Evolutionary conservation across 139 green algal species (phyloP).

Genomic region (Picochlorum sp.): DNA sequence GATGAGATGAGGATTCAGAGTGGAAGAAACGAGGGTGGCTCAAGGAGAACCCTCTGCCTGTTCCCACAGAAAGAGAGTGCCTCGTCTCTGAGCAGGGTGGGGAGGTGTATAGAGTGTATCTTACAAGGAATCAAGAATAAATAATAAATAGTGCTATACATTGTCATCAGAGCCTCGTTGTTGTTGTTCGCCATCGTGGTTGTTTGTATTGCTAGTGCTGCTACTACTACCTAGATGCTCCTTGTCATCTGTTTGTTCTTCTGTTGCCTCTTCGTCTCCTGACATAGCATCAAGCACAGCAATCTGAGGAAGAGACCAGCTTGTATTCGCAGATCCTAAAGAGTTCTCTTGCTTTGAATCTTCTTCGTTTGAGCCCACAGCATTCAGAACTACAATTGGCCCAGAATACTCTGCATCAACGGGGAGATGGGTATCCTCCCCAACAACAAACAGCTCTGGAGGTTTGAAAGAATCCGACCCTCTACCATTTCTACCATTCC

Average conservation of each 20-base stretch:
- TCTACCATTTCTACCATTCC: neutral
- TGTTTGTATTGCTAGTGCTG: neutral
- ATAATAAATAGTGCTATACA: too few relatives aligned
- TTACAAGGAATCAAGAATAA: too few relatives aligned
- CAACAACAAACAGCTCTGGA: constrained; percentile 14
- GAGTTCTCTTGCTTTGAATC: neutral
- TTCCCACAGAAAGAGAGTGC: constrained; percentile 66
- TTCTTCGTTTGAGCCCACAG: neutral
- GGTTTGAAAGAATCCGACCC: constrained; percentile 7
- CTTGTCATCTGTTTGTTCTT: neutral
- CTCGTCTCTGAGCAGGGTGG: constrained; percentile 15
- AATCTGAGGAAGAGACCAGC: too few relatives aligned
- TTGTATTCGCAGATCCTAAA: neutral
- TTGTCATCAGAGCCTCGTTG: neutral
- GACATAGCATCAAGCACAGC: too few relatives aligned
- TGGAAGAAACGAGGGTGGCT: constrained; percentile 51
- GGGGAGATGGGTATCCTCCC: neutral
- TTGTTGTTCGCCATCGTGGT: neutral
- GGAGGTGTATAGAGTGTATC: too few relatives aligned
- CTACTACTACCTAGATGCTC: neutral
- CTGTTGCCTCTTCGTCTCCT: neutral
- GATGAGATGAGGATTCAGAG: neutral
- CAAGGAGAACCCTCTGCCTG: constrained; percentile 50
- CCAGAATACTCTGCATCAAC: neutral
- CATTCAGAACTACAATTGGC: constrained; percentile 9